These are phyloP conservation scores for Pseudonitzschia delicatissima DNA, from an alignment of 108 stramenopile genomes.

Conservation along the genomic window DNA sequence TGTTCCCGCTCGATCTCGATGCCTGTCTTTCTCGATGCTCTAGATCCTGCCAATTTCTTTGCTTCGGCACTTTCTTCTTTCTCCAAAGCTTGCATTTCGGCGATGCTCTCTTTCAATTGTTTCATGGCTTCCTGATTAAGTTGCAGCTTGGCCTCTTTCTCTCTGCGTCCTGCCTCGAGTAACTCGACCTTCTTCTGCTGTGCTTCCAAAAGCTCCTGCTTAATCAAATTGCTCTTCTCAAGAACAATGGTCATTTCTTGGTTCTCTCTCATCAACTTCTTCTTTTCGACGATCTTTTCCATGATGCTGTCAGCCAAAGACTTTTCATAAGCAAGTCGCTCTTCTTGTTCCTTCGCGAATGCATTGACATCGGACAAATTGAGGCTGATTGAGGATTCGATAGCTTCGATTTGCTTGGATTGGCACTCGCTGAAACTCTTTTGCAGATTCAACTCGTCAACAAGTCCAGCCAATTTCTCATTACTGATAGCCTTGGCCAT, in stretches of 20 bases:
- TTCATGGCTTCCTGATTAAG: slow-evolving; percentile 19
- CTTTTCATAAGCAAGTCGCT: slow-evolving; percentile 6
- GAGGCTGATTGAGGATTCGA: neutral
- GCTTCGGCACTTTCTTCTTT: slow-evolving; percentile 5
- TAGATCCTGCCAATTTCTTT: neutral
- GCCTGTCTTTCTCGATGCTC: slow-evolving; percentile 4
- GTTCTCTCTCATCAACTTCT: slow-evolving; percentile 18
- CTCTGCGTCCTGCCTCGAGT: slow-evolving; percentile 7
- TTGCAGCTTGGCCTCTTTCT: slow-evolving; percentile 12
- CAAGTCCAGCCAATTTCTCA: slow-evolving; percentile 9
- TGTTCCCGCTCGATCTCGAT: slow-evolving; percentile 19
- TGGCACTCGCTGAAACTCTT: slow-evolving; percentile 10
- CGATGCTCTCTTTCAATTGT: slow-evolving; percentile 16
- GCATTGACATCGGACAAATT: neutral
- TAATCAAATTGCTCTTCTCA: slow-evolving; percentile 22
- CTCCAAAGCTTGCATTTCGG: slow-evolving; percentile 1
- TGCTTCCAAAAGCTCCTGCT: slow-evolving; percentile 16
- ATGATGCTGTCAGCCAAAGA: slow-evolving; percentile 1
- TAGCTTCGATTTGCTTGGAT: slow-evolving; percentile 3
- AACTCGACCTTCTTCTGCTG: slow-evolving; percentile 25
- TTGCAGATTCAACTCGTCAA: slow-evolving; percentile 9
- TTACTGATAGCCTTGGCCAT: neutral
- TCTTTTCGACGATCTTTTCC: slow-evolving; percentile 4
- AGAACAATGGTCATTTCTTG: slow-evolving; percentile 10
- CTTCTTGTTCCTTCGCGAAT: neutral